These are phyloP conservation scores for Asterophora lycoperdoides DNA, from an alignment of 768 basidiomycete species.

Conservation along the genomic window DNA sequence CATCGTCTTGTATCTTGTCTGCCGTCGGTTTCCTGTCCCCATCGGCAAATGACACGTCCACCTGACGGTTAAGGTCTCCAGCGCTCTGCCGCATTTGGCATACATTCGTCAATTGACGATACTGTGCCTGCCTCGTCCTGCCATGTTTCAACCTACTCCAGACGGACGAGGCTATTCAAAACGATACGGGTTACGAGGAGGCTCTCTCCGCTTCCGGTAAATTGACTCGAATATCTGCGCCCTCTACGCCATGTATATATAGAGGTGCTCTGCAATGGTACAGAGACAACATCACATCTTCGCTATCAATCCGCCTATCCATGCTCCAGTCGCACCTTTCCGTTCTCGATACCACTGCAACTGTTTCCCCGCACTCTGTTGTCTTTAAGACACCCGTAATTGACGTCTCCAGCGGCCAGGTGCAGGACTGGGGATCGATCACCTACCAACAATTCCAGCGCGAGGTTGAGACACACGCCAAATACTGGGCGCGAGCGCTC, in stretches of 20 bases:
- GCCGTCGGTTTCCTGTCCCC: conserved; percentile 9
- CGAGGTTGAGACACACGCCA: conserved; percentile 64
- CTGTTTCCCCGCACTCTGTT: conserved; percentile 42
- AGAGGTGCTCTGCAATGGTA: conserved; percentile 1
- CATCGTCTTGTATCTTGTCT: conserved; percentile 4
- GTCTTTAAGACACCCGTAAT: conserved; percentile 59
- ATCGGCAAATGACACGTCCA: conserved; percentile 12
- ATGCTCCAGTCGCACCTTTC: conserved; percentile 58
- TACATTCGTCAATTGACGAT: conserved; percentile 4
- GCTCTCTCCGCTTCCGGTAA: conserved; percentile 11
- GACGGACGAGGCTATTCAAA: conserved; percentile 33
- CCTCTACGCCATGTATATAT: conserved; percentile 10
- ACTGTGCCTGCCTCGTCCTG: conserved; percentile 17
- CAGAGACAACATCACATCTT: neutral
- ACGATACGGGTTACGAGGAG: no score
- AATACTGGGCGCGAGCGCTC: conserved; percentile 57
- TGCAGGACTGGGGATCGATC: conserved; percentile 55
- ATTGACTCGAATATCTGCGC: conserved; percentile 19
- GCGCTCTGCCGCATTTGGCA: conserved; percentile 9
- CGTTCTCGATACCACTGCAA: conserved; percentile 54
- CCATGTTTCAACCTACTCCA: conserved; percentile 25
- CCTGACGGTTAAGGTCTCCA: conserved; percentile 8
- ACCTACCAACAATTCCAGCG: conserved; percentile 59
- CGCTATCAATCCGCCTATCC: conserved; percentile 9
- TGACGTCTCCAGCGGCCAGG: conserved; percentile 34